Evolutionary conservation across 805 yeast species (phyloP).

Genomic region (Vanderwaltozyma yarrowii): DNA sequence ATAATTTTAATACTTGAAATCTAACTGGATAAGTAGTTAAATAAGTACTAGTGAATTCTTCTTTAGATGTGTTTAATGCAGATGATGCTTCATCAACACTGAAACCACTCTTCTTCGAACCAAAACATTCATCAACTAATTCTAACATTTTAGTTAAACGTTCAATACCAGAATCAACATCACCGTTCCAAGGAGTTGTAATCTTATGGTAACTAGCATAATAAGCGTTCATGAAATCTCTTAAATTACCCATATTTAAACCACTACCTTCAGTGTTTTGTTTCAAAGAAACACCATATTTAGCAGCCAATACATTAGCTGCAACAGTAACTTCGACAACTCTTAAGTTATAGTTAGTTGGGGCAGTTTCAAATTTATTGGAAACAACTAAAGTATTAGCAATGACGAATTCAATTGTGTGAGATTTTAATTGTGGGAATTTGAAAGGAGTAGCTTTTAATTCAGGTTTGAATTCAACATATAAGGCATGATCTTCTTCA

Average conservation of each 20-base stretch:
- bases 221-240: constrained; percentile 52
- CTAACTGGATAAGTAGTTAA: constrained; percentile 47
- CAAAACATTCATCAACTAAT: constrained; percentile 35
- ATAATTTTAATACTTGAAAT: constrained; percentile 44
- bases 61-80: constrained; percentile 33
- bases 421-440: constrained; percentile 39
- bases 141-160: constrained; percentile 34
- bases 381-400: constrained; percentile 55
- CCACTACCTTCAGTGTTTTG: constrained; percentile 11
- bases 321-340: constrained; percentile 64
- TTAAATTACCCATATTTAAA: constrained; percentile 41
- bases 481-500: constrained; percentile 44
- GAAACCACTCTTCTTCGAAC: constrained; percentile 36
- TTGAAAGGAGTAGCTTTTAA: constrained; percentile 44
- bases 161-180: constrained; percentile 33
- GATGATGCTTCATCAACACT: constrained; percentile 39
- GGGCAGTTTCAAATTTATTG: constrained; percentile 61
- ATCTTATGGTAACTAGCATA: constrained; percentile 21
- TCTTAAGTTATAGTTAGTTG: constrained; percentile 55
- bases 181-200: constrained; percentile 36
- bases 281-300: constrained; percentile 32
- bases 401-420: constrained; percentile 43
- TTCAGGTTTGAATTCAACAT: constrained; percentile 50
- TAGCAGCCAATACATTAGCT: constrained; percentile 45
- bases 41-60: constrained; percentile 36